Evolutionary conservation across 2,329 filamentous ascomycete genomes (phyloP).

Genomic region (Colletotrichum spaethianum): DNA sequence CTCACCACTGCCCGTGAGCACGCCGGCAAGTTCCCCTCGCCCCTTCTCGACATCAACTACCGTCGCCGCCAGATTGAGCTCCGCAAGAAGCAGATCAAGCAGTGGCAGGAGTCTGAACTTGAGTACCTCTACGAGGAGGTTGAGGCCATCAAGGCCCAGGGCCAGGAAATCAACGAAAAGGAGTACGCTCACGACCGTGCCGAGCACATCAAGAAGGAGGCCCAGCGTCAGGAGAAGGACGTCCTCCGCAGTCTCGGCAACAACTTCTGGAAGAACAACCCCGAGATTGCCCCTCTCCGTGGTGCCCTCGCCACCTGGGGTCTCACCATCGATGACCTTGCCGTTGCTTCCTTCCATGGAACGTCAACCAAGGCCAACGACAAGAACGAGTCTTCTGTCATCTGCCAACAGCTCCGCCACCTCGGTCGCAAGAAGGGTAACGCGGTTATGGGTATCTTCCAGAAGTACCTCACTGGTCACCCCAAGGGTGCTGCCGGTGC

Average conservation of each 20-base stretch:
- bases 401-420: conserved; percentile 96
- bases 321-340: conserved; percentile 95
- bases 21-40: conserved; percentile 92
- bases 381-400: conserved; percentile 98
- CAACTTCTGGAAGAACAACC: conserved; percentile 98
- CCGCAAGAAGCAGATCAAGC: conserved; percentile 93
- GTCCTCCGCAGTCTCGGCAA: conserved; percentile 94
- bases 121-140: conserved; percentile 95
- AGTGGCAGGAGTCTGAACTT: conserved; percentile 96
- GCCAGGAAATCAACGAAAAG: conserved; percentile 80
- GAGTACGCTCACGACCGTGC: conserved; percentile 91
- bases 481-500: conserved; percentile 99
- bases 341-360: conserved; percentile 97
- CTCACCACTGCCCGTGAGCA: conserved; percentile 95
- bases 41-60: conserved; percentile 97
- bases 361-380: conserved; percentile 99
- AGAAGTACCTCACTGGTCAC: conserved; percentile 98
- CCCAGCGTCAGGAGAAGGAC: conserved; percentile 91
- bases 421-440: conserved; percentile 97
- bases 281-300: conserved; percentile 93
- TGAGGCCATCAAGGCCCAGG: conserved; percentile 88
- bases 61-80: conserved; percentile 94
- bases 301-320: conserved; percentile 98
- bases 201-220: conserved; percentile 87
- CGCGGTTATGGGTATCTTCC: conserved; percentile 96